Conservation (phyloP, 257 asterid species). For the Solanum lycopersicoides region DNA sequence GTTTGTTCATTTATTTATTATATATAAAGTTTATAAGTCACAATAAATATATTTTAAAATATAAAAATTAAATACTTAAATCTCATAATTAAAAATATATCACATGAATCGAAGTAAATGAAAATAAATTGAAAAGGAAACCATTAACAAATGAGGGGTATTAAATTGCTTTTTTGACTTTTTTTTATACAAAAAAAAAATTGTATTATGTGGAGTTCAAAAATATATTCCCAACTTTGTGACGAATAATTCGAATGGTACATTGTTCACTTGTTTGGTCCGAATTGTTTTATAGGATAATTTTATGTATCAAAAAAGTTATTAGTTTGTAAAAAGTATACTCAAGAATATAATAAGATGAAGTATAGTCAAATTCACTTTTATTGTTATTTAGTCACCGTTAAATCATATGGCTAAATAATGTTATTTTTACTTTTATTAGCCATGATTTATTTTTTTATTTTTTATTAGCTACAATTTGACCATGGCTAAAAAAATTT, state of each 20-base stretch:
- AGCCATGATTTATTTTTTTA: background rate
- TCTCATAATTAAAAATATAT: no score
- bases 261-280: background rate
- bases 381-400: background rate
- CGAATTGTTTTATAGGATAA: background rate
- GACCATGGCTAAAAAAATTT: background rate
- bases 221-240: background rate
- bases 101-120: no score
- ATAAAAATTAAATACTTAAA: no score
- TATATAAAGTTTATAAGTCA: no score
- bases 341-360: background rate
- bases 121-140: no score
- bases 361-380: background rate
- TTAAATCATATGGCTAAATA: background rate
- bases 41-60: no score
- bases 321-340: no score
- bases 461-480: no score
- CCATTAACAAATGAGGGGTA: background rate
- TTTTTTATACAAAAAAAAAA: no score
- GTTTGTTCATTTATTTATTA: no score
- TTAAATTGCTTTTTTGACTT: no score
- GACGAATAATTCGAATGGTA: background rate
- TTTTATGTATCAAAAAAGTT: background rate
- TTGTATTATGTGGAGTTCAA: background rate
- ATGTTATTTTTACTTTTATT: background rate